Base-by-base conservation (phyloP, 2,329 filamentous ascomycete genomes). In the Raffaelea ambrosiae region DNA sequence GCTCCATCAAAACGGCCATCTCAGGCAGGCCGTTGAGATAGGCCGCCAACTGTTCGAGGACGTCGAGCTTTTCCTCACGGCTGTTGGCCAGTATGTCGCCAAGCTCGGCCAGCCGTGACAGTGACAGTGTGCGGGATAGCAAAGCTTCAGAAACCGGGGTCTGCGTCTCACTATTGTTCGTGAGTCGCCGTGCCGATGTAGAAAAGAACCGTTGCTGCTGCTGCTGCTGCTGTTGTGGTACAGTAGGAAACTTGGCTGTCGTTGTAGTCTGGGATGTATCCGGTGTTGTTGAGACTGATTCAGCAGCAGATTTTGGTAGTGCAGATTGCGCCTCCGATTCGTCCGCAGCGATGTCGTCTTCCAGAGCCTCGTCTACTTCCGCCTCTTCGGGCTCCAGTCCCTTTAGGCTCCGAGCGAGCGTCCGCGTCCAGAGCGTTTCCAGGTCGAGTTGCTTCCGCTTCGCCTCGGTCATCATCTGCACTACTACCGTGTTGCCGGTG, bases 391-490 rank as follows among this genome's bases (percentile, higher is more conserved):
- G 47, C 4, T 43, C 35, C 22, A 50, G 52, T 22, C 22, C 50
- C 16, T 50, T 20, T n/a, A 52, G 42, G 43, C 54, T 59, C 43
- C 60, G 59, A 44, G 58, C 65, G 41, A 76, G 50, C 29, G 68
- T 57, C 8, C 63, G 63, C 33, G 60, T 61, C 77, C 77, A 81
- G 1, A 81, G 61, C 11, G 57, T 58, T 56, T 81, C 77, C 13
- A 81, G 59, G 40, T 71, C 69, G 45, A 81, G 63, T 54, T 81
- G 76, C 20, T 63, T 59, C 29, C 77, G 67, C 48, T 75, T 66
- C 9, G 66, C 58, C 55, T 77, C 75, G 0, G 76, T 80, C 66
- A 81, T 70, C 55, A 78, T 71, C 57, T 81, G 77, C 10, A 81
- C 64, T 14, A 81, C 71, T 20, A 81, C 58, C 0, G 76, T 79